A percentile compares a stretch with the other conserved stretches of the same genome.
These are phyloP conservation scores for Calocera cornea DNA, from an alignment of 768 basidiomycete species.

Conservation along the genomic window DNA sequence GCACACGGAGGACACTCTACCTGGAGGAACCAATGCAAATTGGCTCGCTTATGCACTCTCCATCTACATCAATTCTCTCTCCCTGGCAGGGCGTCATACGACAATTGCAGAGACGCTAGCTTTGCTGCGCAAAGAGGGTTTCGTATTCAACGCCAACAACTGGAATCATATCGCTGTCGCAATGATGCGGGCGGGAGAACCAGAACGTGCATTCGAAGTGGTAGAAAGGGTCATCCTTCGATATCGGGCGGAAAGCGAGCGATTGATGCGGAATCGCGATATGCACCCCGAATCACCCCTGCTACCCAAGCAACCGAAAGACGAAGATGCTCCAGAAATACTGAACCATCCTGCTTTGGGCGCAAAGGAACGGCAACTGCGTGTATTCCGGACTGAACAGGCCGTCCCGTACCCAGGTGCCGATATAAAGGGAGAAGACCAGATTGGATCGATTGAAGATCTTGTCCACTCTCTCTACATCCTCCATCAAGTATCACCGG, in stretches of 20 bases:
- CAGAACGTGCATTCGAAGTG: constrained; percentile 72
- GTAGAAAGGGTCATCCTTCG: constrained; percentile 64
- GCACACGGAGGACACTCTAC: neutral
- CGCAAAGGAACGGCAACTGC: constrained; percentile 12
- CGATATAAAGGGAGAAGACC: constrained; percentile 6
- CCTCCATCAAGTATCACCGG: constrained; percentile 48
- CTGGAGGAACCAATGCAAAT: neutral
- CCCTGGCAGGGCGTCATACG: constrained; percentile 43
- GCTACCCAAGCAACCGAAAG: constrained; percentile 19
- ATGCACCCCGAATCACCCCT: constrained; percentile 30
- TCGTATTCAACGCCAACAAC: constrained; percentile 75
- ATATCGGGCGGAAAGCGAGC: constrained; percentile 29
- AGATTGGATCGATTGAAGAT: constrained; percentile 23
- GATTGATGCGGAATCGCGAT: constrained; percentile 20
- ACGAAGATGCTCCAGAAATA: neutral
- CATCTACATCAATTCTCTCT: constrained; percentile 64
- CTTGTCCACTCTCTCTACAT: constrained; percentile 46
- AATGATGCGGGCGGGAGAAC: constrained; percentile 64
- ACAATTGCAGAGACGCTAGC: constrained; percentile 57
- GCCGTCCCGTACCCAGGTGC: constrained; percentile 22
- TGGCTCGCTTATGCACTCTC: constrained; percentile 33
- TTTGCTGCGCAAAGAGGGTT: constrained; percentile 44
- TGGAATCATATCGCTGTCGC: constrained; percentile 78
- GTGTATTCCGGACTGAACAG: constrained; percentile 19
- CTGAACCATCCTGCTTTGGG: constrained; percentile 20